A percentile compares a stretch with the other conserved stretches of the same genome.
phyloP scores from a whole-genome alignment of 805 yeast species.

The Kluyveromyces starmeri region DNA sequence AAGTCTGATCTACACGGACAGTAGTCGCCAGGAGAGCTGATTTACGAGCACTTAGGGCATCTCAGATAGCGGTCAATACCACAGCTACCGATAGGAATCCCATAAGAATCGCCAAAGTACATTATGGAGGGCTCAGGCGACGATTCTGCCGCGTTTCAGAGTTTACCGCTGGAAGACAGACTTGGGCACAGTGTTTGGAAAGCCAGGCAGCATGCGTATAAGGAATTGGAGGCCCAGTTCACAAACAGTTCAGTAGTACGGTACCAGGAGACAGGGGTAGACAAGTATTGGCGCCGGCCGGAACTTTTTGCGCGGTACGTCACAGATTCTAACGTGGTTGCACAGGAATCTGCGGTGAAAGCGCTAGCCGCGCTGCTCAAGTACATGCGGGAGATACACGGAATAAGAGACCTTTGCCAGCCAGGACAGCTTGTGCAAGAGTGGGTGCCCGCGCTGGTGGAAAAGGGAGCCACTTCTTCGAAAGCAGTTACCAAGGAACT shows the following conservation, averaged over 20 bases:
- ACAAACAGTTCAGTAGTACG: conserved; percentile 7
- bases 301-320: conserved; percentile 50
- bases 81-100: too few relatives aligned
- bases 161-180: conserved; percentile 58
- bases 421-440: conserved; percentile 36
- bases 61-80: too few relatives aligned
- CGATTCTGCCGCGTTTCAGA: conserved; percentile 4
- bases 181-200: conserved; percentile 76
- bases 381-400: conserved; percentile 39
- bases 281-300: conserved; percentile 44
- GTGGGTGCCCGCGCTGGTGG: conserved; percentile 43
- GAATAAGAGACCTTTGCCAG: conserved; percentile 11
- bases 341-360: conserved; percentile 73
- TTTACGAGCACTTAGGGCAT: too few relatives aligned
- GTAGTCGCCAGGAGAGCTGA: too few relatives aligned
- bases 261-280: conserved; percentile 39
- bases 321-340: conserved; percentile 78
- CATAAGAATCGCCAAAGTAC: too few relatives aligned
- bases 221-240: conserved; percentile 48
- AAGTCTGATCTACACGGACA: too few relatives aligned
- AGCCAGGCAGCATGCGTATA: conserved; percentile 73
- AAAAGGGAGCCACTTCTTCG: conserved; percentile 71
- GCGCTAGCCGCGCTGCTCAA: conserved; percentile 48
- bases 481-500: conserved; percentile 66
- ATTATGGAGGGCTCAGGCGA: conserved; percentile 1